phyloP scores from a whole-genome alignment of 805 yeast genomes.

The Metschnikowia hibisci region DNA sequence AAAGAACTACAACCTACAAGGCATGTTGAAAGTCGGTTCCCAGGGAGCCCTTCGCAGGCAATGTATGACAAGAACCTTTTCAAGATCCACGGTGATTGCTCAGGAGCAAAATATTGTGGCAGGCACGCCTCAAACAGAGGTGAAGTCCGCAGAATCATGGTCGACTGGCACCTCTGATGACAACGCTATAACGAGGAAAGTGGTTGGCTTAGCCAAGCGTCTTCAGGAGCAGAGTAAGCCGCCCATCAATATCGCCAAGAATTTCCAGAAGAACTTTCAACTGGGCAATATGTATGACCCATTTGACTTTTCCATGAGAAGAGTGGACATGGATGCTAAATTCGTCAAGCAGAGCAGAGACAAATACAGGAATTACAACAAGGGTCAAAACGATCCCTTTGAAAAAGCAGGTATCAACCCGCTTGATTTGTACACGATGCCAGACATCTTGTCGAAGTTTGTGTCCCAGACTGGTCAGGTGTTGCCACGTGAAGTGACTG shows the following conservation, averaged over 20 bases:
- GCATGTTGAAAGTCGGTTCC: conserved; percentile 3
- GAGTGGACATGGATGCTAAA: conserved; percentile 45
- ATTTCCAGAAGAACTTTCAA: conserved; percentile 44
- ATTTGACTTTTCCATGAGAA: conserved; percentile 68
- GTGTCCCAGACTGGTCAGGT: conserved; percentile 73
- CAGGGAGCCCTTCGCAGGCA: conserved; percentile 1
- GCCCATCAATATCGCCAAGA: conserved; percentile 29
- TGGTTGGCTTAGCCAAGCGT: conserved; percentile 33
- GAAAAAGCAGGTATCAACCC: conserved; percentile 59
- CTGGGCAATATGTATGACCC: conserved; percentile 68
- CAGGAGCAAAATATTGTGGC: conserved; percentile 1
- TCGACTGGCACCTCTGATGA: conserved; percentile 16
- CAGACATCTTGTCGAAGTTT: conserved; percentile 62
- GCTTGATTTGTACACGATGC: conserved; percentile 65
- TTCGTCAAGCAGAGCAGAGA: conserved; percentile 19
- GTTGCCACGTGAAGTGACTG: conserved; percentile 66
- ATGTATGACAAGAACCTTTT: not conserved
- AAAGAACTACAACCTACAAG: not conserved
- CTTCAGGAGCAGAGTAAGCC: conserved; percentile 30
- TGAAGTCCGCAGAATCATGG: conserved; percentile 24
- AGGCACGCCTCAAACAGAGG: not conserved
- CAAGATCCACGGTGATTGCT: not conserved
- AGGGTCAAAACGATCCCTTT: conserved; percentile 25
- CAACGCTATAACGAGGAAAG: conserved; percentile 26
- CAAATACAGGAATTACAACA: conserved; percentile 20